These are phyloP conservation scores for Colletotrichum liaoningense DNA, from an alignment of 2,329 filamentous ascomycete genomes.

Conservation along the genomic window DNA sequence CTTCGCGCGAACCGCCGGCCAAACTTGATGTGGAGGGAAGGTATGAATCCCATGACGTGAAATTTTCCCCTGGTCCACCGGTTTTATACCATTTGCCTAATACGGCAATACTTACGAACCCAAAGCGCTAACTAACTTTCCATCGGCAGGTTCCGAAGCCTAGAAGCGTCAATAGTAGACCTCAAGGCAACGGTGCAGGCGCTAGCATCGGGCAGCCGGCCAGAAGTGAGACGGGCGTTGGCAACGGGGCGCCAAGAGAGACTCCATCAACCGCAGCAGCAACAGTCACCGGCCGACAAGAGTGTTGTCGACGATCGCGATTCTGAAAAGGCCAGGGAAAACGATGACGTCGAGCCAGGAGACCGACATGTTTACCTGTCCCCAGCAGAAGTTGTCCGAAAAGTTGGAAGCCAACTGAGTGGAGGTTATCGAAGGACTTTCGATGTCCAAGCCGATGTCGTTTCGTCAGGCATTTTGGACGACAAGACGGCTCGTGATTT, in stretches of 20 bases:
- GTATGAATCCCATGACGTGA: conserved; percentile 1
- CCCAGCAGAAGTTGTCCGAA: conserved; percentile 30
- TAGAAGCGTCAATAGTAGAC: conserved; percentile 26
- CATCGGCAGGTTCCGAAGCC: conserved; percentile 15
- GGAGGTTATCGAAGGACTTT: conserved; percentile 28
- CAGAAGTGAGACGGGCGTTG: conserved; percentile 2
- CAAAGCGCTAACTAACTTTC: neutral
- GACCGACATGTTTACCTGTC: conserved; percentile 30
- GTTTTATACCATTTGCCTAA: neutral
- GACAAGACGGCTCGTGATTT: conserved; percentile 22
- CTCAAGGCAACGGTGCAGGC: conserved; percentile 28
- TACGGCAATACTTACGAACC: neutral
- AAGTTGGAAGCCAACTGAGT: conserved; percentile 32
- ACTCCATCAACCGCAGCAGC: neutral
- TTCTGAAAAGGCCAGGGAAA: neutral
- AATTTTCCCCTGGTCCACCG: neutral
- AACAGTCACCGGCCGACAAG: neutral
- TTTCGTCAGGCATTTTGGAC: conserved; percentile 25
- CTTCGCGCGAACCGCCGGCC: conserved; percentile 11
- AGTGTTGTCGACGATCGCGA: neutral
- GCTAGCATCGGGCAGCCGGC: conserved; percentile 17
- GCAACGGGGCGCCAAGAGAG: neutral
- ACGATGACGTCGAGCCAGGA: conserved; percentile 30
- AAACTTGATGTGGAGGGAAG: conserved; percentile 26
- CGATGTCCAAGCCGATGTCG: conserved; percentile 25